Evolutionary conservation across 345 rosid species (phyloP), one percentile per base, ranked within the genome.

Genomic region (Salix viminalis): DNA sequence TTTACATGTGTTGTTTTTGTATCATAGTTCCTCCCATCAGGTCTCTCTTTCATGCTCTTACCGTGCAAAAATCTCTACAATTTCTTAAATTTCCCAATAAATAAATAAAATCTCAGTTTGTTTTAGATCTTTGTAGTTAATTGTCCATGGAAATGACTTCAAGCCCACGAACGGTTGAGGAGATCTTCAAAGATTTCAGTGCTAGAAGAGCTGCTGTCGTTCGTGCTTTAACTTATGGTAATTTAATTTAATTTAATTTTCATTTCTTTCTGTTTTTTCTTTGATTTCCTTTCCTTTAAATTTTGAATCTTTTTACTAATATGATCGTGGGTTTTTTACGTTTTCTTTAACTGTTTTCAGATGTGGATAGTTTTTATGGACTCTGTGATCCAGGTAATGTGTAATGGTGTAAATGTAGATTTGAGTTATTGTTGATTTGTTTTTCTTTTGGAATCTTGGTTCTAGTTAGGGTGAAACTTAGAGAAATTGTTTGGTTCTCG

Each of bases 81-180:
- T 23, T 46, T 41, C 19, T 18, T n/a, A 69, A 39, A 42, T 18
- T 6, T 10, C 23, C 23, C 52, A 37, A 4, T 42, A 37, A 19
- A 37, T 37, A 21, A 37, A 23, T 42, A 44, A 39, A 11, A 23
- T 26, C n/a, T 24, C 28, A 41, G 15, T 37, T 65, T 28, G 6
- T 34, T 30, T 42, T 69, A 39, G 71, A 69, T 69, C 71, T 69
- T 44, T 69, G 16, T 21, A 58, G n/a, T 32, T 37, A 69, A 24
- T 44, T 58, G 79, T 67, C 74, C 48, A 76, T 76, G 79, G 79
- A 76, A 69, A 76, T 69, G 79, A 74, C 79, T 58, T 58, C 79
- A 36, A 76, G 67, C 65, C 74, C 69, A 0, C 79, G 79, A 13
- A 76, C 79, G n/a, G 79, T 76, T 1, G 79, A 76, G 30, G 79